Evolutionary conservation across 1,139 yeast genomes (phyloP).

Genomic region (Suhomyces anneliseae): DNA sequence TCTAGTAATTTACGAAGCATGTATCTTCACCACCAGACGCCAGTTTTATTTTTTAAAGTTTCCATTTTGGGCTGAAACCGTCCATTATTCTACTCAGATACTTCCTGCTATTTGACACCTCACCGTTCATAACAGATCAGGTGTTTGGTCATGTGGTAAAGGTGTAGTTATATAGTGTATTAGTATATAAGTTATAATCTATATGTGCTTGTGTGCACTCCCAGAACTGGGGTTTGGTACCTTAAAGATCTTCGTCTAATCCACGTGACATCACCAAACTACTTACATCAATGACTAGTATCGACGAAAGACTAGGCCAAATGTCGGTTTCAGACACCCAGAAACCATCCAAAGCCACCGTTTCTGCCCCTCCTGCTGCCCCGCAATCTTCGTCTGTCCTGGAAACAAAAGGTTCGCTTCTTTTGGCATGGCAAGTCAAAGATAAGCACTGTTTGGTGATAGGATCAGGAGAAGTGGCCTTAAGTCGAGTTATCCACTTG

Average conservation of each 20-base stretch:
- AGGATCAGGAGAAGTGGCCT: conserved; percentile 84
- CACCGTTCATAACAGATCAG: no score
- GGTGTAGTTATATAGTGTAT: no score
- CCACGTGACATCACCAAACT: conserved; percentile 1
- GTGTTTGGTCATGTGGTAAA: no score
- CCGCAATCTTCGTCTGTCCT: not conserved
- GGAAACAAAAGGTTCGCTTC: conserved; percentile 51
- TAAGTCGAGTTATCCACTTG: conserved; percentile 65
- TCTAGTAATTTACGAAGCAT: no score
- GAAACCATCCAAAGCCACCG: not conserved
- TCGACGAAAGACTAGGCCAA: not conserved
- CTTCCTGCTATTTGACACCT: no score
- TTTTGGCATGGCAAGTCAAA: conserved; percentile 73
- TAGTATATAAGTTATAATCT: not conserved
- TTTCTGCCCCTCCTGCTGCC: not conserved
- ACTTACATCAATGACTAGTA: conserved; percentile 1
- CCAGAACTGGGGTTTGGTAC: not conserved
- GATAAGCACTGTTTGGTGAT: conserved; percentile 67
- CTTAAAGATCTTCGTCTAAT: not conserved
- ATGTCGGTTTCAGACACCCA: not conserved
- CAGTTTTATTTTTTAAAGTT: no score
- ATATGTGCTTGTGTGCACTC: not conserved
- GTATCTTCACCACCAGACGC: no score
- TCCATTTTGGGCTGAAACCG: no score
- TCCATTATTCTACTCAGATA: no score